A percentile compares a stretch with the other conserved stretches of the same genome.
Conservation (phyloP, 345 rosid species). For the Gynandropsis gynandra region DNA sequence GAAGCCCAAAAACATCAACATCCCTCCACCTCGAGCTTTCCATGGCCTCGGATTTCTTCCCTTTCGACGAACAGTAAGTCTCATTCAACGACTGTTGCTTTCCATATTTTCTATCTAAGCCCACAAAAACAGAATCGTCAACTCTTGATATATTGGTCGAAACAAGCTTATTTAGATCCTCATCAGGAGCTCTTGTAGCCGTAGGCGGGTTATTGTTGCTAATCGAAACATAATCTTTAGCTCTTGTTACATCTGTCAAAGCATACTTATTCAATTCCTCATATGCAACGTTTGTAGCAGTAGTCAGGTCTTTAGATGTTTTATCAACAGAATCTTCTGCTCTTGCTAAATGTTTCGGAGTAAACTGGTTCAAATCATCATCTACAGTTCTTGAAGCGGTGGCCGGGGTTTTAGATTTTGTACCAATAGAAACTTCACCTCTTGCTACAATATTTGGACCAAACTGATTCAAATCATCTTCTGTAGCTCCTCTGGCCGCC, state of each 20-base stretch:
- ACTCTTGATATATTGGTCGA: constrained; percentile 14
- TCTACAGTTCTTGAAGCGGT: too few species aligned
- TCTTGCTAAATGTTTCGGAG: constrained; percentile 1
- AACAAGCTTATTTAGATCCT: neutral
- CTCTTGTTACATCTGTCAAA: neutral
- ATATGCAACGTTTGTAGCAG: neutral
- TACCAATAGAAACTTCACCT: too few species aligned
- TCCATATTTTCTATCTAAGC: constrained; percentile 21
- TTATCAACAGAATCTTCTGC: constrained; percentile 6
- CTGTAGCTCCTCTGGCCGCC: constrained; percentile 10
- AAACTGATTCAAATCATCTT: constrained; percentile 13
- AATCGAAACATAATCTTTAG: constrained; percentile 2
- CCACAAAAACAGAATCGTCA: constrained; percentile 12
- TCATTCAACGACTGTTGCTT: neutral
- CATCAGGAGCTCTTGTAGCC: neutral
- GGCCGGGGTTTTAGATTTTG: too few species aligned
- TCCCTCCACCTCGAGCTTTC: constrained; percentile 19
- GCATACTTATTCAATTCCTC: neutral
- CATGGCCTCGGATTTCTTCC: constrained; percentile 12
- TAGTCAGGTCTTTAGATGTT: constrained; percentile 12
- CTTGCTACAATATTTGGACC: too few species aligned
- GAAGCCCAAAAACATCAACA: constrained; percentile 24
- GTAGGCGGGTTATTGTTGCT: constrained; percentile 5
- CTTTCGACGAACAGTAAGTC: constrained; percentile 20
- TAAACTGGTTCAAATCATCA: too few species aligned